phyloP scores from a whole-genome alignment of 2,329 filamentous ascomycete genomes.

The Fusarium proliferatum region DNA sequence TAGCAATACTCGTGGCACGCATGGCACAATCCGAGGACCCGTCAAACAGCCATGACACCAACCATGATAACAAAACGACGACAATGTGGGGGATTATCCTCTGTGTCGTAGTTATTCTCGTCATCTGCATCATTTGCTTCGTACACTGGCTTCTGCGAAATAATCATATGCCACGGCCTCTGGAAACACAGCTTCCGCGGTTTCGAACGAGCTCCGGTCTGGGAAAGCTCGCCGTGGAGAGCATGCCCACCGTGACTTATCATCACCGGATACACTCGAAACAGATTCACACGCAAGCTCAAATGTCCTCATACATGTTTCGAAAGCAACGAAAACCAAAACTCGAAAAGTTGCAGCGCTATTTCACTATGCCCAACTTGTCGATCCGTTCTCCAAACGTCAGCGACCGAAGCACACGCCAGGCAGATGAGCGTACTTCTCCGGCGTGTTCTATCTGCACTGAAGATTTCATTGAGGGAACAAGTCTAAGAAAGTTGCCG shows the following conservation, averaged over 20 bases:
- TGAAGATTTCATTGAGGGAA: constrained; percentile 10
- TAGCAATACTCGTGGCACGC: neutral
- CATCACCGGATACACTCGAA: neutral
- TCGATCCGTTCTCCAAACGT: accelerated
- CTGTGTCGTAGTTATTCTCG: neutral
- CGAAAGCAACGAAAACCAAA: neutral
- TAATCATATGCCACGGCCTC: neutral
- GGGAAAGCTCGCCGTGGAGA: constrained; percentile 7
- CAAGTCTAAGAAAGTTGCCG: neutral
- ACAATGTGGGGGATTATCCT: constrained; percentile 10
- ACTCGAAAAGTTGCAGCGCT: neutral
- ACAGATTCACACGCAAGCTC: neutral
- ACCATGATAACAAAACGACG: neutral
- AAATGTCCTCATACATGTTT: neutral
- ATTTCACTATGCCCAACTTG: neutral
- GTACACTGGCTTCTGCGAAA: neutral
- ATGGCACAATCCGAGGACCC: neutral
- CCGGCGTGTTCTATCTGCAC: constrained; percentile 23
- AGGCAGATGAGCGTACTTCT: accelerated
- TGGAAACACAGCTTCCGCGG: neutral
- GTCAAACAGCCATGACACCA: neutral
- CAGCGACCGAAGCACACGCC: accelerated
- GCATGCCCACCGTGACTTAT: constrained; percentile 10
- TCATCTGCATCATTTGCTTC: constrained; percentile 9
- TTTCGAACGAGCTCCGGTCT: neutral